phyloP scores from a whole-genome alignment of 2,329 filamentous ascomycete genomes.

The Fusarium kyushuense region DNA sequence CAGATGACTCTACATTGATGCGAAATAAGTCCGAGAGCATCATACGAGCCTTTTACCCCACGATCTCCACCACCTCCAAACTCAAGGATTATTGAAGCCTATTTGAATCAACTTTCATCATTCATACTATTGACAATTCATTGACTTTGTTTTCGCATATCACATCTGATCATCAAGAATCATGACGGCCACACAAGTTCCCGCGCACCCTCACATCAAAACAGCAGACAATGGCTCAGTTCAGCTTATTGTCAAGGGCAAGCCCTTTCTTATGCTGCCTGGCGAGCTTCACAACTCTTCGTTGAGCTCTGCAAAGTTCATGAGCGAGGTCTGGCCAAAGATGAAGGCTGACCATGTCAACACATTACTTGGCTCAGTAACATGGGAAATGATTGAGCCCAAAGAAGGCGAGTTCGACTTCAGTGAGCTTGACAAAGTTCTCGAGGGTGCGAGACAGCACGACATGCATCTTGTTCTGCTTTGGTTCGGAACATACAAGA shows the following conservation, averaged over 20 bases:
- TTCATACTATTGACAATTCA: background rate
- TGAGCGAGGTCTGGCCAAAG: constrained; percentile 48
- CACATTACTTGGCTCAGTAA: constrained; percentile 53
- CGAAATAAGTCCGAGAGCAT: constrained; percentile 32
- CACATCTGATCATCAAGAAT: background rate
- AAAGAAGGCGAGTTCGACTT: constrained; percentile 53
- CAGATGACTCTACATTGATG: constrained; percentile 2
- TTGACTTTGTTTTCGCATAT: background rate
- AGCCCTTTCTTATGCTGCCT: constrained; percentile 53
- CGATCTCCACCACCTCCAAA: background rate
- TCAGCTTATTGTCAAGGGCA: constrained; percentile 54
- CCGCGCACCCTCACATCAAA: constrained; percentile 31
- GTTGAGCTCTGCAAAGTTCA: constrained; percentile 51
- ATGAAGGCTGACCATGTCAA: constrained; percentile 54
- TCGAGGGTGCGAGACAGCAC: constrained; percentile 50
- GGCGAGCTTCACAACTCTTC: constrained; percentile 56
- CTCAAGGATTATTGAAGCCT: background rate
- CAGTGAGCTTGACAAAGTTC: constrained; percentile 51
- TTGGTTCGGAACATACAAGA: constrained; percentile 57
- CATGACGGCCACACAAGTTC: constrained; percentile 31
- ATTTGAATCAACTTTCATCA: background rate
- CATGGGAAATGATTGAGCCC: constrained; percentile 56
- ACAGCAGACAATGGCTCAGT: constrained; percentile 46
- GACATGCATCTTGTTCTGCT: constrained; percentile 53
- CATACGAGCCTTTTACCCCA: background rate